These are phyloP conservation scores for Saccharomycopsis malanga DNA, from an alignment of 805 yeast species.

Conservation along the genomic window DNA sequence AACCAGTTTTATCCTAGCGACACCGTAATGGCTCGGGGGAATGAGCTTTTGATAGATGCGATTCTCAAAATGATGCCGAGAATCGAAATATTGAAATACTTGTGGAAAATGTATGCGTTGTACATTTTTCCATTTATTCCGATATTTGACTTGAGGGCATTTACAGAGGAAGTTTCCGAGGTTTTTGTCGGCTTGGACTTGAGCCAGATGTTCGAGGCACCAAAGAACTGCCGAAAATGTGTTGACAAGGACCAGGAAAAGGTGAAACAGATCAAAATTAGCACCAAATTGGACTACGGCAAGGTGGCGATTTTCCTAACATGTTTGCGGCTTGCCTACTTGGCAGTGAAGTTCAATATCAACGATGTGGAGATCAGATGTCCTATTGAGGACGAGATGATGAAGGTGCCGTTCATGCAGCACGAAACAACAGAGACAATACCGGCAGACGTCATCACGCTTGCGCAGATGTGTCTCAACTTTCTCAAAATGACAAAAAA, in stretches of 20 bases:
- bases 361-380: conserved; percentile 6
- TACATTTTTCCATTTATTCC: conserved; percentile 17
- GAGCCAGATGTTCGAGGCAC: neutral
- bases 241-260: neutral
- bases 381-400: conserved; percentile 10
- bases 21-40: neutral
- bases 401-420: neutral
- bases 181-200: conserved; percentile 10
- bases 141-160: conserved; percentile 6
- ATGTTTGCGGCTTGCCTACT: conserved; percentile 10
- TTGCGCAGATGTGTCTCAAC: conserved; percentile 14
- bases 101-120: conserved; percentile 12
- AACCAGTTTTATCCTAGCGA: neutral
- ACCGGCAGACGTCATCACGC: conserved; percentile 4
- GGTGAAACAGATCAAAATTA: conserved; percentile 6
- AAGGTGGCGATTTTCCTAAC: conserved; percentile 9
- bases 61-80: conserved; percentile 10
- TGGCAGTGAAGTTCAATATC: conserved; percentile 15
- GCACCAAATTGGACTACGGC: conserved; percentile 12
- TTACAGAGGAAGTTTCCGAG: conserved; percentile 1
- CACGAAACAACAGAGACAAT: neutral
- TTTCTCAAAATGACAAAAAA: conserved; percentile 10
- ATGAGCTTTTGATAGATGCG: neutral
- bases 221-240: neutral
- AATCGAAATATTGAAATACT: conserved; percentile 5